Base-by-base conservation (phyloP, 805 yeast species). In the Ascoidea rubescens region DNA sequence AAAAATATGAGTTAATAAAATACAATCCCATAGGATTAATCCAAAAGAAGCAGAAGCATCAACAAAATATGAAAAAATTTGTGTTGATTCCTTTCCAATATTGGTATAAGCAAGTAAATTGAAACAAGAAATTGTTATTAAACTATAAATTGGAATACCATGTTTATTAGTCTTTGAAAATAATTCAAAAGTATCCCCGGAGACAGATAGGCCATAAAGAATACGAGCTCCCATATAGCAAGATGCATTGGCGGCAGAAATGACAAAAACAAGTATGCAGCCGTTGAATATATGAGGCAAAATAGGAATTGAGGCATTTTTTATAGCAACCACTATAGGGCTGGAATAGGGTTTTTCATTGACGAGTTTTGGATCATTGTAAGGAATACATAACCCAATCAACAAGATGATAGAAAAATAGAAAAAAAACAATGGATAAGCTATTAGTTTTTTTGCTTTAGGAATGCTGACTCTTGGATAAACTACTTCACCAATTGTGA, bases 331-430 rank as follows among this genome's bases (percentile, higher is more conserved):
- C 47, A 75, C 77, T 52, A 72, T 73, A 1, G 80, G 78, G 10
- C 75, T 69, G 3, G 77, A 72, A 17, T 70, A 46, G 70, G 69
- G 45, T 72, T 72, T 52, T 65, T 30, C 37, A 71, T 62, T 59
- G 14, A 71, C 69, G 17, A 55, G 52, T 4, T 70, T 68, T 48
- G 50, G 42, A 60, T 78, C 78, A 52, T 69, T 70, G 53, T 75
- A 72, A 17, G 80, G 73, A 52, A 78, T 83, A 59, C 80, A 70
- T 70, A 78, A 72, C 51, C 84, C 83, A 55, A 80, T 63, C 55
- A 78, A 68, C 55, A 78, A 71, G 50, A 74, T 74, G 44, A 81
- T 72, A 31, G 71, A 64, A 51, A 79, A 58, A 70, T 80, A 81
- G 58, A 79, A 77, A 12, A 67, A 63, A 58, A 67, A 71, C 59